Base-by-base conservation (phyloP, 805 yeast species). In the Nakazawaea wyomingensis region DNA sequence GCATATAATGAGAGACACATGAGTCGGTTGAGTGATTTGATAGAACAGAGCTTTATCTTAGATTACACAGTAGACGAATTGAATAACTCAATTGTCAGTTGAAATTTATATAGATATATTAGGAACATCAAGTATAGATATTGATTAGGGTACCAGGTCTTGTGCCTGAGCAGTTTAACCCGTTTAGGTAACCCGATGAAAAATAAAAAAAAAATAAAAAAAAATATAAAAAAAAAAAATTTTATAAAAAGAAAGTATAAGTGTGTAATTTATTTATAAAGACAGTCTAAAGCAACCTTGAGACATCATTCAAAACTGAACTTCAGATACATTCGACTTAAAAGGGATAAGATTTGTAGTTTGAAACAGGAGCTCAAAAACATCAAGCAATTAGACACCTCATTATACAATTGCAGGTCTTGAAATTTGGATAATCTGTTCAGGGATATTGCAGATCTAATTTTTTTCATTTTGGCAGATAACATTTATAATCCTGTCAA, bases 1-100 rank as follows among this genome's bases (percentile, higher is more conserved):
- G 96, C 98, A 3, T 93, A 93, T 61, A 84, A 85, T 49, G 88
- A 86, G 55, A 78, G 98, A 54, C 99, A 93, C 62, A 82, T 72
- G 56, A 57, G 68, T 29, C 74, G 99, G 49, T 65, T 87, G 21
- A 95, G 85, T 48, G 88, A 76, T 33, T 65, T 93, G 58, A 63
- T 89, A 29, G 96, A 93, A 61, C 86, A 87, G 57, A 88, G 95
- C 56, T 91, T 75, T 55, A 70, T 87, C 37, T 61, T 93, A 48
- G 98, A 93, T 55, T 93, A 85, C 54, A 83, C 90, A 6, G 74
- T 90, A 44, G 80, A 78, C 42, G 85, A 85, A 57, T 89, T 84
- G 87, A 78, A 75, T 52, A 74, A 69, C 37, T 27, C 33, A 21
- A 40, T 40, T 31, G n/a, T 20, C 13, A 35, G 27, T 24, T 24